Percentiles rank a stretch among this genome's conserved stretches.
Conservation (phyloP, 2,329 filamentous ascomycete genomes). For the Bipolaris cookei region DNA sequence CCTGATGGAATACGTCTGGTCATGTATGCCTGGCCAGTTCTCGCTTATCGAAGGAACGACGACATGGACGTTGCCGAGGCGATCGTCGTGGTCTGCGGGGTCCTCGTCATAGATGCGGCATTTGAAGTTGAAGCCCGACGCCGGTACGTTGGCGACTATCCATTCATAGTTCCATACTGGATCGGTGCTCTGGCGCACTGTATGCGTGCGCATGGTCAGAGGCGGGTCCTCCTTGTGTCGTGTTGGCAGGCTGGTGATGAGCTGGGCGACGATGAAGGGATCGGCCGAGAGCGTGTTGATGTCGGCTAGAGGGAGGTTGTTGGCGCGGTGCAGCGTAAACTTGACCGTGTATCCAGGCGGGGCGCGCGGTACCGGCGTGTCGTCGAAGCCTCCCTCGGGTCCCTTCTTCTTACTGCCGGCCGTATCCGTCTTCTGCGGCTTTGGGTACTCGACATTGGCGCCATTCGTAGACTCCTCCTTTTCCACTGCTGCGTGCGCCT, state of each 20-base stretch:
- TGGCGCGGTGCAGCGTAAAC: constrained; percentile 81
- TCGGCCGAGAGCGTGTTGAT: constrained; percentile 79
- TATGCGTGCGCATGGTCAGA: constrained; percentile 75
- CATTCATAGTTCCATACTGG: constrained; percentile 85
- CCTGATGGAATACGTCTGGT: constrained; percentile 73
- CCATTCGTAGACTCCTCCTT: constrained; percentile 18
- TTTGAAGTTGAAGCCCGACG: constrained; percentile 81
- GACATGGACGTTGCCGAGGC: constrained; percentile 84
- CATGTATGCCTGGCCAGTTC: constrained; percentile 71
- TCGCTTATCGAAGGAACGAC: constrained; percentile 65
- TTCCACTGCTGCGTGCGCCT: constrained; percentile 20
- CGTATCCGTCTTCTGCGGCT: constrained; percentile 36
- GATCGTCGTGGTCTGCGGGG: constrained; percentile 81
- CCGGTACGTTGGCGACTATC: constrained; percentile 85
- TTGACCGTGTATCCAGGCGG: constrained; percentile 82
- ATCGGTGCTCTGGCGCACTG: constrained; percentile 72
- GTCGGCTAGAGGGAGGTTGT: constrained; percentile 83
- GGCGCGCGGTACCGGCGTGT: constrained; percentile 75
- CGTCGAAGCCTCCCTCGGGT: constrained; percentile 79
- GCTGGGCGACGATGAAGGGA: constrained; percentile 79
- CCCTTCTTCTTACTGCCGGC: constrained; percentile 43
- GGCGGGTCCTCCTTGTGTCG: constrained; percentile 86
- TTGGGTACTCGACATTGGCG: constrained; percentile 21
- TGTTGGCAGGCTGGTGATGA: constrained; percentile 72
- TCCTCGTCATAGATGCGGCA: constrained; percentile 91